Evolutionary conservation across 306 rosid species (phyloP), one percentile per base, ranked within the genome.

Genomic region (Prinsepia uniflora): DNA sequence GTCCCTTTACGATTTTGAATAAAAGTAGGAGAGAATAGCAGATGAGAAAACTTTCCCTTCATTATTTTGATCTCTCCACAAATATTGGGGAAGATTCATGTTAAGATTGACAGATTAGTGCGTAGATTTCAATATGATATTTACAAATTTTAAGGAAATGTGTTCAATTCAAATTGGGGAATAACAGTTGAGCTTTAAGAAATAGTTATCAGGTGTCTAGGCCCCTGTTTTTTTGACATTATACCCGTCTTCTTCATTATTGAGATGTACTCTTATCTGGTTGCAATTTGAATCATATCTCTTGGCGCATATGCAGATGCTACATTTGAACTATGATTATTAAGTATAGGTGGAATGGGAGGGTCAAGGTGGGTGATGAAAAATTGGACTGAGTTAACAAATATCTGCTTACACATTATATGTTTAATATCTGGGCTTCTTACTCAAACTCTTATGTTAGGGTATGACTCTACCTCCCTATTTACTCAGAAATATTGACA

Each of bases 1-100:
- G 83, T 83, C 72, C 89, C 30, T 76, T 75, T 74, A 78, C 84
- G 69, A 78, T 80, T 80, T 83, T 83, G 80, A 71, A 65, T 76
- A 78, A 30, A 30, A 46, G 75, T 73, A 44, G 67, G 47, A 68
- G 65, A 68, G 62, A 59, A 67, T 63, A 63, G 34, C 62, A 45
- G 44, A 56, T 50, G 1, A 45, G 70, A 60, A 72, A 69, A 68
- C 17, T 60, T 63, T 67, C 81, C 58, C 62, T 53, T 69, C 20
- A 30, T 55, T 72, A 11, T 18, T 40, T 63, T 14, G 19, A 58
- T 41, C 24, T 36, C 19, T 44, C 30, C 17, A 14, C 47, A 49
- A 36, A 1, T 6, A 58, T n/a, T 43, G 44, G 50, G 68, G 46
- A 46, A 47, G 42, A 15, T 56, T 6, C 74, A 34, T 0, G n/a